These are phyloP conservation scores for Candida rishiriensis DNA, from an alignment of 805 yeast species.

Conservation along the genomic window DNA sequence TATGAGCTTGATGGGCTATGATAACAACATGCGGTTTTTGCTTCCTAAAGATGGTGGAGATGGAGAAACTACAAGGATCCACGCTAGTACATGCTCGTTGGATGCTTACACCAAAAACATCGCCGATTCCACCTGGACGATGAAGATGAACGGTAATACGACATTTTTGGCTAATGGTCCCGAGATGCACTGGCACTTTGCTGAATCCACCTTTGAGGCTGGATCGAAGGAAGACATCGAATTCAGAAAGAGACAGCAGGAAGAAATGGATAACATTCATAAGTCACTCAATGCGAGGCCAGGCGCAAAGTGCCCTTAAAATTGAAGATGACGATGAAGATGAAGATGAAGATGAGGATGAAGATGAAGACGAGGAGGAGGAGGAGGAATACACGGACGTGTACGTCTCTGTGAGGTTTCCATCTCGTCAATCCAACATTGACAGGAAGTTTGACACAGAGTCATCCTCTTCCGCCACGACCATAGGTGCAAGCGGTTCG, in stretches of 20 bases:
- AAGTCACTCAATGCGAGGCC: constrained; percentile 1
- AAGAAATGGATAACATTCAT: constrained; percentile 14
- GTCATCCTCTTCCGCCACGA: not conserved
- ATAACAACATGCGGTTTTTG: constrained; percentile 47
- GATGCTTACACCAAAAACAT: constrained; percentile 48
- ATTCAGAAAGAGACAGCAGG: constrained; percentile 36
- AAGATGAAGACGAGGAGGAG: constrained; percentile 5
- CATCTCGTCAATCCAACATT: constrained; percentile 30
- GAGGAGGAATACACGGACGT: constrained; percentile 39
- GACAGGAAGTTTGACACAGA: constrained; percentile 6
- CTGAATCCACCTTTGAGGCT: constrained; percentile 61
- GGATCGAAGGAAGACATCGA: constrained; percentile 85
- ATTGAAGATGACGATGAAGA: not conserved
- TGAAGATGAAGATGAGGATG: constrained; percentile 1
- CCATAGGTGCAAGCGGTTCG: too few relatives aligned
- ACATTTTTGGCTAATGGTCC: constrained; percentile 72
- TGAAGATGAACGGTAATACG: constrained; percentile 68
- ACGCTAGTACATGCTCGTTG: constrained; percentile 83
- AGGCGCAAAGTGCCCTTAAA: not conserved
- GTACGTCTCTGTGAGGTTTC: constrained; percentile 51
- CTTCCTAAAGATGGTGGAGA: constrained; percentile 40
- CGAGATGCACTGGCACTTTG: constrained; percentile 92
- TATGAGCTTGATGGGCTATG: constrained; percentile 58
- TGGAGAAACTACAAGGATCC: constrained; percentile 33
- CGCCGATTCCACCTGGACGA: constrained; percentile 45